Conservation (phyloP, 306 rosid species). For the Casuarina equisetifolia region DNA sequence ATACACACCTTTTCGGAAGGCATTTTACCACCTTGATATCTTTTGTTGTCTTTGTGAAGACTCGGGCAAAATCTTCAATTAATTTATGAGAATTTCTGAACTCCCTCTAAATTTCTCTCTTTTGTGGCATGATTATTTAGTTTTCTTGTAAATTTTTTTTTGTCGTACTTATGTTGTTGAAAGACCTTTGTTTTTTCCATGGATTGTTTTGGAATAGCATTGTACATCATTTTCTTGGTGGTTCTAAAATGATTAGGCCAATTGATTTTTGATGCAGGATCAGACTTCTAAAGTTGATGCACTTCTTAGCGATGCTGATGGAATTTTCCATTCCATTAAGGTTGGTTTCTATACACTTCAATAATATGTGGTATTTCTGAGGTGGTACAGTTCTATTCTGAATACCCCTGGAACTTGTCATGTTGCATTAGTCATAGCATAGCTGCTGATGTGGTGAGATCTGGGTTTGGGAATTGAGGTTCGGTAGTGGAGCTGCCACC, state of each 20-base stretch:
- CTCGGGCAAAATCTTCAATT: not conserved
- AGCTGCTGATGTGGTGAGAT: not conserved
- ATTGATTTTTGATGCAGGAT: constrained; percentile 42
- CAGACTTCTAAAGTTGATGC: constrained; percentile 67
- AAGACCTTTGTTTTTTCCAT: constrained; percentile 2
- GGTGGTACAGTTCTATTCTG: constrained; percentile 22
- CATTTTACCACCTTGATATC: not conserved
- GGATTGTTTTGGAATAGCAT: constrained; percentile 7
- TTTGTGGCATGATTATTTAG: not conserved
- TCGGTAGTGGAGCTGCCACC: constrained; percentile 22
- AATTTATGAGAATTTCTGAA: not conserved
- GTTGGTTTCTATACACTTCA: constrained; percentile 37
- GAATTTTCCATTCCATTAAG: constrained; percentile 78
- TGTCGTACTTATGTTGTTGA: not conserved
- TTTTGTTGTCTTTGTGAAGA: not conserved
- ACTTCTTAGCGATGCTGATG: constrained; percentile 71
- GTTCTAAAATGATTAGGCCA: constrained; percentile 25
- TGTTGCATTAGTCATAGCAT: constrained; percentile 5
- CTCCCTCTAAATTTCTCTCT: not conserved
- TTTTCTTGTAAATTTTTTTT: not conserved
- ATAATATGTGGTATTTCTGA: constrained; percentile 9
- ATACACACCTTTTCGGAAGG: not conserved
- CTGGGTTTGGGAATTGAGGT: constrained; percentile 16
- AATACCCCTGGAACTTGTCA: constrained; percentile 19
- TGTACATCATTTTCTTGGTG: constrained; percentile 18